Base-by-base conservation (phyloP, 208 protist species). In the Strigomonas culicis region DNA sequence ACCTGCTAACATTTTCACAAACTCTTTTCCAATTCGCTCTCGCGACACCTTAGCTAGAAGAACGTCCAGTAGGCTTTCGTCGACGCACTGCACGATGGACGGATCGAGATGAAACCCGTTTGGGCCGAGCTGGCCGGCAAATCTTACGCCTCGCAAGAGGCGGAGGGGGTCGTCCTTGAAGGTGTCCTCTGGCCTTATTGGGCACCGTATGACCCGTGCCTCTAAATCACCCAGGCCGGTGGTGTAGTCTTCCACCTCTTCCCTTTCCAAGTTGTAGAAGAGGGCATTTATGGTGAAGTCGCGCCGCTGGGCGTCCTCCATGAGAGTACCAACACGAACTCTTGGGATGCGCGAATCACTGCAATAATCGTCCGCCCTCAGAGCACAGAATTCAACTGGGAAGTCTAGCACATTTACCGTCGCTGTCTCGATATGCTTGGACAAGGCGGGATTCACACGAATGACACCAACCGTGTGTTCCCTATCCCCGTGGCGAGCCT, bases 261-360 rank as follows among this genome's bases (percentile, higher is more conserved):
- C 74, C 10, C 75, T 96, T 72, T 98, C 88, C n/a, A 99, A 79
- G 73, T 99, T 99, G 66, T 99, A 99, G 70, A 99, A 99, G 6
- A 99, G 82, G 19, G 96, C 72, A 79, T 99, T 99, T 34, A 99
- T 95, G n/a, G 98, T 99, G 64, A 99, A 97, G 79, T 99, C 99
- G 27, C 99, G 82, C 19, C 98, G 73, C 27, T 86, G 57, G 2
- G 98, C 96, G 75, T 99, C 99, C 64, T 99, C 86, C n/a, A 78
- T 27, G 22, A 89, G 79, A 0, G 86, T 91, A n/a, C 77, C 93
- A 17, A 80, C 70, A 1, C 84, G 79, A 19, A 97, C 84, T 47
- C 73, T 50, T 7, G 98, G 97, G 31, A 99, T 99, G 59, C 98
- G 80, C 10, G 79, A 92, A 25, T 92, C 78, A 3, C 59, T 56